These are phyloP conservation scores for Scorias spongiosa DNA, from an alignment of 2,329 filamentous ascomycete genomes.

Conservation along the genomic window DNA sequence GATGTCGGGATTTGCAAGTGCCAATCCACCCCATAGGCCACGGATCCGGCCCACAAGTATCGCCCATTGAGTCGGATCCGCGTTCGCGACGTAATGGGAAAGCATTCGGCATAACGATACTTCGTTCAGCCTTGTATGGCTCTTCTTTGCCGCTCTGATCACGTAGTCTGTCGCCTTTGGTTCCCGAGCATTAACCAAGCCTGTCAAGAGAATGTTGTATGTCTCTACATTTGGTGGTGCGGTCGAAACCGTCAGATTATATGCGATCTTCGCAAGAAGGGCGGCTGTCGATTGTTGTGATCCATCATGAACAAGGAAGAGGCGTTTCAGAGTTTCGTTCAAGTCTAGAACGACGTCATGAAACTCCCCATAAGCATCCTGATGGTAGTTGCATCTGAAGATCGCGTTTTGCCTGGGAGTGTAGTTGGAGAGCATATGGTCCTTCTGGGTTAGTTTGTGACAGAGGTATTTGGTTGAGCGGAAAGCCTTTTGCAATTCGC, in stretches of 20 bases:
- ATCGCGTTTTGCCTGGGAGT: background rate
- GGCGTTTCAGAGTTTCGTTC: conserved; percentile 9
- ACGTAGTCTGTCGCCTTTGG: conserved; percentile 6
- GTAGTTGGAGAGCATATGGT: background rate
- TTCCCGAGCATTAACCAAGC: conserved; percentile 32
- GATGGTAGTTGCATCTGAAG: conserved; percentile 17
- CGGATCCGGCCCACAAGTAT: conserved; percentile 27
- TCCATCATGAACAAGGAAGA: conserved; percentile 11
- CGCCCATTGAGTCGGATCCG: conserved; percentile 21
- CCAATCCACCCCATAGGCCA: conserved; percentile 23
- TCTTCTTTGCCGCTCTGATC: conserved; percentile 14
- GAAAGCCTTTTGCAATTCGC: background rate
- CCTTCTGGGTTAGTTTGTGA: background rate
- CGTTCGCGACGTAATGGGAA: conserved; percentile 22
- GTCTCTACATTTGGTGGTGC: conserved; percentile 50
- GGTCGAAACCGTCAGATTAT: conserved; percentile 50
- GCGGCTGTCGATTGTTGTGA: conserved; percentile 6
- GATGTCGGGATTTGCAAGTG: conserved; percentile 25
- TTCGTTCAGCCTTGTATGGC: conserved; percentile 31
- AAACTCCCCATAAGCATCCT: conserved; percentile 24
- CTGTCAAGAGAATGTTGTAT: conserved; percentile 55
- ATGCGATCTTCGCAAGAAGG: conserved; percentile 30
- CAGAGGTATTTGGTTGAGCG: conserved; percentile 1
- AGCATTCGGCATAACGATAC: conserved; percentile 27
- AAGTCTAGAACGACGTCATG: conserved; percentile 11